phyloP scores from a whole-genome alignment of 2,329 filamentous ascomycete genomes.

The Alternaria gaisen region DNA sequence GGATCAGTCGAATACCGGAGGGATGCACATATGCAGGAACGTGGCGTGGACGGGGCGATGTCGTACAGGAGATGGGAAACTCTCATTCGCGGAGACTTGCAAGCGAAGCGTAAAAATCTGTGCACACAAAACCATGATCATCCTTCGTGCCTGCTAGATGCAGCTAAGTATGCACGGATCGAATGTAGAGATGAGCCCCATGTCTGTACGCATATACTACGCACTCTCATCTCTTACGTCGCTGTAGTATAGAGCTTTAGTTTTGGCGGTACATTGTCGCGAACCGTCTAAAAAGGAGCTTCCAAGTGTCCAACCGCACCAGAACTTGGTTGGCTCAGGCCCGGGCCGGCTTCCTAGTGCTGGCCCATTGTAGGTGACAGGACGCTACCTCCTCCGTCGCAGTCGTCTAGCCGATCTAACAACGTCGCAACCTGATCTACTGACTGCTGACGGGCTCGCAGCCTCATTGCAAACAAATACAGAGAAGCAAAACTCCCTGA shows the following conservation, averaged over 20 bases:
- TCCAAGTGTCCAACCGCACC: background rate
- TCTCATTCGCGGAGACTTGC: slow-evolving; percentile 6
- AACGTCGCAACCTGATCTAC: background rate
- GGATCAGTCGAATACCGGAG: slow-evolving; percentile 9
- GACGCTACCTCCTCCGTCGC: slow-evolving; percentile 2
- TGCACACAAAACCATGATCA: slow-evolving; percentile 1
- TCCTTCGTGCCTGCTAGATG: slow-evolving; percentile 3
- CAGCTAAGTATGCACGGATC: slow-evolving; percentile 4
- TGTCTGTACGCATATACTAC: background rate
- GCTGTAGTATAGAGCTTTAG: background rate
- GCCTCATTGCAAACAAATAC: background rate
- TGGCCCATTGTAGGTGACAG: background rate
- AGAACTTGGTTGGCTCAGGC: background rate
- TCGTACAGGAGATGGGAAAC: slow-evolving; percentile 2
- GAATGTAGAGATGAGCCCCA: background rate
- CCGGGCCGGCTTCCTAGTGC: slow-evolving; percentile 7
- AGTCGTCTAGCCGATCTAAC: background rate
- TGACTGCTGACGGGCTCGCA: background rate
- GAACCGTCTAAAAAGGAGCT: background rate
- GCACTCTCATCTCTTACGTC: background rate
- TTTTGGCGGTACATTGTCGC: background rate
- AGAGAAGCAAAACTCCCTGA: background rate
- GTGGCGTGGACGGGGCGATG: slow-evolving; percentile 9
- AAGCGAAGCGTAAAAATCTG: slow-evolving; percentile 9
- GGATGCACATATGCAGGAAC: slow-evolving; percentile 16